Base-by-base conservation (phyloP, 140 eudicot species). In the Anethum foeniculum region DNA sequence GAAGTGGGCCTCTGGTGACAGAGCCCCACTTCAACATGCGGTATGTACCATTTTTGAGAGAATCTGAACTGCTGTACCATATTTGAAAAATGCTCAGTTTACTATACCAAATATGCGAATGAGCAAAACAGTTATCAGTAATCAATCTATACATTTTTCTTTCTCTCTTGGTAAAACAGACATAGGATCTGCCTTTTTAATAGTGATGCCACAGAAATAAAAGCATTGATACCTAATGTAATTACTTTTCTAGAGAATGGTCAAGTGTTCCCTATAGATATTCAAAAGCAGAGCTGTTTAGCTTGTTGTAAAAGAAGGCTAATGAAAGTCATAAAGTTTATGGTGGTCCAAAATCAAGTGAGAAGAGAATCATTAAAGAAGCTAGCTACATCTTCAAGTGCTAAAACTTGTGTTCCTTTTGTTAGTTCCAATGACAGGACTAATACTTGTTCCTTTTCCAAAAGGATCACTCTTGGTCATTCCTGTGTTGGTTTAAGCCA, bases 341-440 rank as follows among this genome's bases (percentile, higher is more conserved):
- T 60, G 34, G 68, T n/a, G 68, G 68, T n/a, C 68, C 68, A 60
- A 7, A n/a, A 60, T 60, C 32, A n/a, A 60, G 68, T 60, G 68
- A 60, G 68, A 60, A 60, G 68, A 60, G 68, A 60, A 60, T 60
- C 68, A 60, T n/a, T 60, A 60, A 60, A 60, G 68, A 25, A 60
- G 68, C 32, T 13, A 54, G 9, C 34, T 60, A 60, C 1, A 60
- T 60, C 32, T 60, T 60, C 68, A 8, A n/a, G 32, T n/a, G 15
- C 30, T 60, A 9, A 23, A 60, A 8, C 68, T 60, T 60, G 28
- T 60, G 34, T 9, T n/a, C 32, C 68, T 60, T 60, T 60, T 60
- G 68, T 60, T n/a, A n/a, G 32, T 60, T 60, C 32, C 68, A n/a
- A 60, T 25, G 68, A n/a, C 15, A 60, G 68, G 68, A n/a, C 34